phyloP scores from a whole-genome alignment of 805 yeast species.

The Isabelozyma pseudorhagii region DNA sequence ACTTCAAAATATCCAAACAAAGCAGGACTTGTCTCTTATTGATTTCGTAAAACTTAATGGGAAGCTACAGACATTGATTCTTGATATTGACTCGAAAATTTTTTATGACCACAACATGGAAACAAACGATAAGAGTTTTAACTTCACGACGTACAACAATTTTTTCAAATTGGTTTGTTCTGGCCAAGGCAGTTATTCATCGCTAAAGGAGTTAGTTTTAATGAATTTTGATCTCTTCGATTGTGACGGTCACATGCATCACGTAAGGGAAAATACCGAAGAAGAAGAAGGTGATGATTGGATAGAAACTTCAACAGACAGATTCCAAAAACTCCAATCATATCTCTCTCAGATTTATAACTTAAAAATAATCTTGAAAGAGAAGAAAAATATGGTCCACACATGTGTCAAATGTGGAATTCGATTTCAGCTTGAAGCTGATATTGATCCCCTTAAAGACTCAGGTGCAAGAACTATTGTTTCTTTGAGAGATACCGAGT shows the following conservation, averaged over 20 bases:
- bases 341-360: constrained; percentile 16
- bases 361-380: constrained; percentile 21
- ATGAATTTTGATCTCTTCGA: constrained; percentile 30
- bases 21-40: constrained; percentile 47
- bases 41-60: constrained; percentile 40
- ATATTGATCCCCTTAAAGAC: constrained; percentile 6
- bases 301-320: constrained; percentile 18
- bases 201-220: constrained; percentile 21
- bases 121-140: constrained; percentile 18
- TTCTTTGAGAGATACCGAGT: constrained; percentile 9
- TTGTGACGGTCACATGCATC: constrained; percentile 9
- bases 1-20: constrained; percentile 37
- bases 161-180: constrained; percentile 33
- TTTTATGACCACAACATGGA: constrained; percentile 24
- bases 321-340: constrained; percentile 13
- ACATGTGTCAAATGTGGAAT: constrained; percentile 36
- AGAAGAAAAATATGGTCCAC: constrained; percentile 16
- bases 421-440: constrained; percentile 3
- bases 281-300: constrained; percentile 13
- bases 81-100: constrained; percentile 50
- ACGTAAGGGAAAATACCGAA: constrained; percentile 11
- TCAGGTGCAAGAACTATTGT: constrained; percentile 5
- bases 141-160: constrained; percentile 26
- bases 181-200: constrained; percentile 26
- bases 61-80: constrained; percentile 33